These are phyloP conservation scores for Sphagnum fallax DNA, from an alignment of 228 moss, liverwort and hornwort species.

Conservation along the genomic window DNA sequence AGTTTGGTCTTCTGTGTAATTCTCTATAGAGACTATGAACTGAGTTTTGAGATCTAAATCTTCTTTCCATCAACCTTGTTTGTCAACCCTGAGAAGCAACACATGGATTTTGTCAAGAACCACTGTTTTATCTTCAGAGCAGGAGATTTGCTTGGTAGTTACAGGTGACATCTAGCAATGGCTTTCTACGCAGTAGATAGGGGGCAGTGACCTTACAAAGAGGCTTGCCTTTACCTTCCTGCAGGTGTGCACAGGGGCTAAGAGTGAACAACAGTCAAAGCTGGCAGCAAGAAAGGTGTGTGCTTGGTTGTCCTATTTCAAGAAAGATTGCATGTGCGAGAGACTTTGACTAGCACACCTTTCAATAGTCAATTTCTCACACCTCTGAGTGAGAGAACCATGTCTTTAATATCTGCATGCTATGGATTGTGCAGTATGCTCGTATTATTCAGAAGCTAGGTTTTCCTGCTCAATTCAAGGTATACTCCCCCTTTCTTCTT, in stretches of 20 bases:
- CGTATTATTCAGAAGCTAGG: slow-evolving; percentile 99
- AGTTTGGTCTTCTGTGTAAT: not conserved
- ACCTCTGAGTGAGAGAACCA: slow-evolving; percentile 27
- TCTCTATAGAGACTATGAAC: too few relatives aligned
- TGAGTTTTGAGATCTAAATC: too few relatives aligned
- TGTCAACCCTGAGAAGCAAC: too few relatives aligned
- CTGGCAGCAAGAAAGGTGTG: slow-evolving; percentile 99
- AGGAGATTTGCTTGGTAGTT: too few relatives aligned
- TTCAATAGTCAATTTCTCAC: slow-evolving; percentile 26
- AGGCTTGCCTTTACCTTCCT: not conserved
- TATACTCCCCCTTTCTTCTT: slow-evolving; percentile 4
- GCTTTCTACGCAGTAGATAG: too few relatives aligned
- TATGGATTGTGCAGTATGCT: slow-evolving; percentile 96
- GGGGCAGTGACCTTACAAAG: too few relatives aligned
- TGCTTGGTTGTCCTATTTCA: slow-evolving; percentile 48
- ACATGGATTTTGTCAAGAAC: too few relatives aligned
- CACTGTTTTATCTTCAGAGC: too few relatives aligned
- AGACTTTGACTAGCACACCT: slow-evolving; percentile 6
- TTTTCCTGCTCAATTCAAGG: slow-evolving; percentile 98
- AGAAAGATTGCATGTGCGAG: slow-evolving; percentile 31
- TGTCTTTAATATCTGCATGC: slow-evolving; percentile 63
- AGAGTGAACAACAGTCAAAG: slow-evolving; percentile 99
- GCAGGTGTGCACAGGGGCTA: slow-evolving; percentile 99
- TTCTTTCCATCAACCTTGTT: too few relatives aligned
- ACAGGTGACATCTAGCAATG: too few relatives aligned